phyloP scores from a whole-genome alignment of 1,284 basidiomycete species.

The Melampsora larici-populina region DNA sequence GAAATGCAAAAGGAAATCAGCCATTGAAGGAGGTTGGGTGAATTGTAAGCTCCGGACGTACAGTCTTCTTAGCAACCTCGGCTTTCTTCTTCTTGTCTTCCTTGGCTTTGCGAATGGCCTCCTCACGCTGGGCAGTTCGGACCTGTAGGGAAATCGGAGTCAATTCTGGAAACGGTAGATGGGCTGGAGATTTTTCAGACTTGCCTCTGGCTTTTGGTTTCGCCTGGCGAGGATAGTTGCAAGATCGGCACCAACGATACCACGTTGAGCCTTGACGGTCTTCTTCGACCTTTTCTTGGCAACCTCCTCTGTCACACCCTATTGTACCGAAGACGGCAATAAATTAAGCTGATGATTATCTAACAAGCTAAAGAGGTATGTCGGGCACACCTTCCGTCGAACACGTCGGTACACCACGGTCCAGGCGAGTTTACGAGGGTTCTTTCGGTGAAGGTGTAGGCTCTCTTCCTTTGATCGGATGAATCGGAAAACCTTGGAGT shows the following conservation, averaged over 20 bases:
- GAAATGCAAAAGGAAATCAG: not conserved
- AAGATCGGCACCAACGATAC: conserved; percentile 94
- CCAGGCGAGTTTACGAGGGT: conserved; percentile 41
- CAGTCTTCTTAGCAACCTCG: conserved; percentile 69
- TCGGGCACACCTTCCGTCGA: conserved; percentile 14
- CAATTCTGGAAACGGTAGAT: not conserved
- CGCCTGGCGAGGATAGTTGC: conserved; percentile 83
- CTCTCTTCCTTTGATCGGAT: conserved; percentile 37
- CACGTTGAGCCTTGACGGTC: conserved; percentile 64
- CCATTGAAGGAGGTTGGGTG: not conserved
- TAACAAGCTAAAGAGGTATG: not conserved
- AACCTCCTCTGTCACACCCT: conserved; percentile 41
- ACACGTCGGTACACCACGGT: conserved; percentile 39
- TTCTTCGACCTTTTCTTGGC: conserved; percentile 42
- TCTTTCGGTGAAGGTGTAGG: conserved; percentile 42
- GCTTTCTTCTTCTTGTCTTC: conserved; percentile 87
- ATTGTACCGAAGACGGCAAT: not conserved
- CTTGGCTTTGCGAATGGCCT: conserved; percentile 88
- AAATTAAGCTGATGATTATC: not conserved
- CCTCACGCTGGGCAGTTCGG: conserved; percentile 73
- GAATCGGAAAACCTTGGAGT: conserved; percentile 74
- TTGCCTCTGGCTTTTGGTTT: conserved; percentile 56
- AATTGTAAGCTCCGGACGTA: conserved; percentile 61
- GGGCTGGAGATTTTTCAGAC: not conserved
- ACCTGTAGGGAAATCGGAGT: conserved; percentile 63